Evolutionary conservation across 2,329 filamentous ascomycete species (phyloP), one percentile per base, ranked within the genome.

Genomic region (Verticillium dahliae): DNA sequence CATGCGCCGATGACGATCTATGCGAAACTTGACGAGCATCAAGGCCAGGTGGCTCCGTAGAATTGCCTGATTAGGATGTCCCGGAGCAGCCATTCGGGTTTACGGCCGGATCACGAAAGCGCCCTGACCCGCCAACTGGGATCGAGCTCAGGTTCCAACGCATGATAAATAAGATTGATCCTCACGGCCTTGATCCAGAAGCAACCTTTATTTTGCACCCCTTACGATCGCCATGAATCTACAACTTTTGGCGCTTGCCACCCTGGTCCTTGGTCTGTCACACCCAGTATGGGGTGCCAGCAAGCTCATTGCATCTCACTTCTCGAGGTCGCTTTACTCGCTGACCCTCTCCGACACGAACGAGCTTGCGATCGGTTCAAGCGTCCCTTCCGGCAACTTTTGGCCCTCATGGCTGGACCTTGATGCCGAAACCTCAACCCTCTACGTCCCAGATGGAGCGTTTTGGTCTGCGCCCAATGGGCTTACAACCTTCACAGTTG

Each of bases 391-490:
- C 33, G 74, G 74, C 18, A 75, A 73, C 9, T 67, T 62, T 52
- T 68, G 75, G 63, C 75, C 75, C n/a, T 71, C 74, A 41, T 78
- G 75, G 75, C 61, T 78, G 54, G 70, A 71, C 13, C 66, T 75
- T 33, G 72, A 76, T 63, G 65, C 69, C n/a, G 67, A 60, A 15
- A 64, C 66, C 15, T 65, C 69, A 11, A 71, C 64, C 7, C 66
- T 76, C n/a, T 77, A 74, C 62, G 71, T 72, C 50, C 71, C 74
- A 18, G 75, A 78, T 60, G 75, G 77, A 65, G 69, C 69, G 61
- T 72, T 71, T 65, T 70, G 70, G 59, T 74, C 73, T 33, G 71
- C 69, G 6, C 74, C 76, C 3, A 64, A 71, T 1, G 56, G 56
- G 7, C 67, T 78, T 10, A 72, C 75, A 22, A 71, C 72, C 4